Conservation (phyloP, 495 filamentous ascomycete genomes). For the Hypoxylon fragiforme region DNA sequence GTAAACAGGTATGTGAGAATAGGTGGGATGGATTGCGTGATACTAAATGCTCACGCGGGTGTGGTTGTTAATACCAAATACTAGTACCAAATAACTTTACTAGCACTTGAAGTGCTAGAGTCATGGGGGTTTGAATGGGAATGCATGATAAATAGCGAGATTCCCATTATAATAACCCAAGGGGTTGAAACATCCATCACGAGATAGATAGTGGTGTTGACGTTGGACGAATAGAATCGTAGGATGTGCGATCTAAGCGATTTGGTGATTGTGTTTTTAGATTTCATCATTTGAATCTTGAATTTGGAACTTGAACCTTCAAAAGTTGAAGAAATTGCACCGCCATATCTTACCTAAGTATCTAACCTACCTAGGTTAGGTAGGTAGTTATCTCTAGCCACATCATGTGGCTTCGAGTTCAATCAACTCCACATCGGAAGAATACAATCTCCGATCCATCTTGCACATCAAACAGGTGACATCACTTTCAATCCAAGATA, state of each 20-base stretch:
- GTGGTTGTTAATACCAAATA: too few relatives aligned
- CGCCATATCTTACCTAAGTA: conserved; percentile 5
- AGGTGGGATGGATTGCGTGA: conserved; percentile 34
- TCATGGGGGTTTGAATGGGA: conserved; percentile 10
- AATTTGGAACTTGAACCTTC: neutral
- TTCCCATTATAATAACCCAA: conserved; percentile 2
- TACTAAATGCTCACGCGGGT: conserved; percentile 25
- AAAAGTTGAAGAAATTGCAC: conserved; percentile 2
- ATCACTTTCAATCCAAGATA: conserved; percentile 9
- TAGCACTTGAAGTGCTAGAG: conserved; percentile 5
- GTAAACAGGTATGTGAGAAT: conserved; percentile 28
- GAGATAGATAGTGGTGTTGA: conserved; percentile 7
- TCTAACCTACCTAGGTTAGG: conserved; percentile 2
- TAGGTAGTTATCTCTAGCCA: neutral
- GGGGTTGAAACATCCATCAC: conserved; percentile 3
- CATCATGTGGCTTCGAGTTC: too few relatives aligned
- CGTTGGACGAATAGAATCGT: conserved; percentile 21
- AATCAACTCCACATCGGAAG: neutral
- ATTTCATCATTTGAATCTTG: conserved; percentile 29
- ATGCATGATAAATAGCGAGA: conserved; percentile 7
- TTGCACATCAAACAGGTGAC: conserved; percentile 20
- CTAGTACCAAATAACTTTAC: too few relatives aligned
- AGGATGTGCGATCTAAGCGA: conserved; percentile 22
- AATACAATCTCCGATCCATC: neutral
- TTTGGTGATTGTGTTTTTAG: conserved; percentile 25